Base-by-base conservation (phyloP, 768 basidiomycete genomes). In the Pisolithus marmoratus region DNA sequence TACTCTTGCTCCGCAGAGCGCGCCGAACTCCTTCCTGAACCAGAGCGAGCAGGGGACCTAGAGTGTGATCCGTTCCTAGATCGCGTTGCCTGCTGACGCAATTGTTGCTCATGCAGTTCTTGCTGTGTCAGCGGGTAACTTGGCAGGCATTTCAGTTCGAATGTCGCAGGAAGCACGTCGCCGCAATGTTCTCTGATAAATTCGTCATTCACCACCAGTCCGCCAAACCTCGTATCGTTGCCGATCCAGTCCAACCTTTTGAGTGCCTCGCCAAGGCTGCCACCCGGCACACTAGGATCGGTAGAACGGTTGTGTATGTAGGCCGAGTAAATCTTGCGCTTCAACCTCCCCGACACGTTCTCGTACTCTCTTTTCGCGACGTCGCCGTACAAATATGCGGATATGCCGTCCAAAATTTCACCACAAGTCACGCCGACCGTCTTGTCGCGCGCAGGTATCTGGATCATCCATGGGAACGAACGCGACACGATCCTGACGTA, bases 301-400 rank as follows among this genome's bases (percentile, higher is more conserved):
- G 80, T 77, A 9, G 84, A 84, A 19, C 89, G 78, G 62, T 91
- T 90, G 62, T 78, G 72, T 29, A n/a, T n/a, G n/a, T 87, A 90
- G 29, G 80, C 74, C 24, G 74, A 70, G 38, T 70, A 69, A 12
- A 87, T 71, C 9, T 69, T 63, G 1, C 70, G 70, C 54, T 78
- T 72, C 14, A 68, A 69, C n/a, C 38, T 48, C 3, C 52, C 36
- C 0, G 72, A 29, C 5, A 82, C 64, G 3, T 58, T 54, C 5
- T 79, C 73, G 60, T 74, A 86, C 53, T 90, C 85, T 19, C 67
- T 64, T 59, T 75, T 75, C 15, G 70, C 68, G 2, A 82, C 70
- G 42, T 81, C 73, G 19, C 68, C 72, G 52, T 78, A 71, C 68
- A 90, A 61, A 57, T 75, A 74, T 1, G 66, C 59, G 41, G 75